Evolutionary conservation across 2,329 filamentous ascomycete genomes (phyloP), one percentile per base, ranked within the genome.

Genomic region (Lasiodiplodia gonubiensis): DNA sequence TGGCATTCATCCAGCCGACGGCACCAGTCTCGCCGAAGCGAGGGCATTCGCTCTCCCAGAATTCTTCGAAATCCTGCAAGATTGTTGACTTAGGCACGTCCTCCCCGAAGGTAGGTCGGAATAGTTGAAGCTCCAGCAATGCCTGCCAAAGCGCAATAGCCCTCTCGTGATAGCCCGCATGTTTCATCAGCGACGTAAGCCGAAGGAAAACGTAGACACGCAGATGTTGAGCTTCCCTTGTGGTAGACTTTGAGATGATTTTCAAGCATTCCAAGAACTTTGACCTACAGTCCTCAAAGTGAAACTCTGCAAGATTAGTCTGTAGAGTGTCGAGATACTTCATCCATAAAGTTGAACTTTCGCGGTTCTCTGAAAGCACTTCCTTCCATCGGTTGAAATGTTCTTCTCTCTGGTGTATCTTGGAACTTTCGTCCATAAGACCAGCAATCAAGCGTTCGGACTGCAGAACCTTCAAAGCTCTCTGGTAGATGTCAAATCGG

Each of bases 41-140:
- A 0, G 91, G 83, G 0, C 88, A 84, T 74, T 97, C 94, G 67
- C 89, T 92, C 68, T 97, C 93, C 95, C 95, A 98, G 70, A 95
- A 97, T 2, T 89, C 85, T 57, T 86, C 82, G 69, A 97, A 91
- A 39, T 57, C 57, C n/a, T 35, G 35, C 25, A 70, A 49, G 3
- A 67, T 30, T 8, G 35, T 37, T 14, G 67, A 25, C 11, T 51
- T 53, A 5, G 74, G 66, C 23, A 16, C 49, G 33, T 25, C 27
- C 6, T 53, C 35, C 4, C 52, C 25, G 10, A 72, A 63, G 11
- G 39, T 10, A 4, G 91, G 88, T 3, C 83, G 82, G 55, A 88
- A 88, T 68, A 93, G 86, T 21, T 87, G 88, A 64, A 90, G 82
- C 74, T 97, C 94, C 0, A 97, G 79, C 0, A 91, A 73, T 6